Evolutionary conservation across 768 basidiomycete species (phyloP).

Genomic region (Gelatoporia subvermispora): DNA sequence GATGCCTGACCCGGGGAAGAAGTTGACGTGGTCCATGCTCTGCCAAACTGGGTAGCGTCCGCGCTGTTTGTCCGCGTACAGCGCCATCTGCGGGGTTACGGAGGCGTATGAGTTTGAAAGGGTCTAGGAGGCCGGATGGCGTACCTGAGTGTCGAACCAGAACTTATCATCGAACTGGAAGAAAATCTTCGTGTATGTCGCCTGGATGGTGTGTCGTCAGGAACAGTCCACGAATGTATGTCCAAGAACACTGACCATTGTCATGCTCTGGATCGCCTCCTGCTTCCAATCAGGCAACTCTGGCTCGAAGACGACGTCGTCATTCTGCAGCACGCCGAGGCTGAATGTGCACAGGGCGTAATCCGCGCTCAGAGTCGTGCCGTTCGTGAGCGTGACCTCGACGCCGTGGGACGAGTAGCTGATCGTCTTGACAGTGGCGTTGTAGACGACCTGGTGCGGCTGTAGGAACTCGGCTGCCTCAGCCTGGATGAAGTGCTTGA

Average conservation of each 20-base stretch:
- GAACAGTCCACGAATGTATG: not conserved
- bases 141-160: conserved; percentile 47
- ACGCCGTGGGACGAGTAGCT: conserved; percentile 42
- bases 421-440: conserved; percentile 46
- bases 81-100: conserved; percentile 35
- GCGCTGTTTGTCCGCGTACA: conserved; percentile 54
- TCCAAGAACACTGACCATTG: conserved; percentile 41
- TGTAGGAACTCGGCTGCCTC: conserved; percentile 55
- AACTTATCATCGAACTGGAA: conserved; percentile 58
- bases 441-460: conserved; percentile 40
- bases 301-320: conserved; percentile 54
- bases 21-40: conserved; percentile 50
- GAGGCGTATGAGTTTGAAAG: not conserved
- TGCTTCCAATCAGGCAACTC: conserved; percentile 52
- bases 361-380: conserved; percentile 42
- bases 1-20: conserved; percentile 58
- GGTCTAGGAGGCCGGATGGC: not conserved
- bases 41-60: conserved; percentile 69
- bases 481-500: conserved; percentile 47
- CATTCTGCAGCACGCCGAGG: conserved; percentile 60
- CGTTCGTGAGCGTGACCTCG: conserved; percentile 41
- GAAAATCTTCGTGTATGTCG: conserved; percentile 66
- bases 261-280: conserved; percentile 60
- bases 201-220: conserved; percentile 23
- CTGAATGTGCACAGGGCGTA: conserved; percentile 65